Conservation (phyloP, 2,329 filamentous ascomycete species). For the Hypomyces rosellus region DNA sequence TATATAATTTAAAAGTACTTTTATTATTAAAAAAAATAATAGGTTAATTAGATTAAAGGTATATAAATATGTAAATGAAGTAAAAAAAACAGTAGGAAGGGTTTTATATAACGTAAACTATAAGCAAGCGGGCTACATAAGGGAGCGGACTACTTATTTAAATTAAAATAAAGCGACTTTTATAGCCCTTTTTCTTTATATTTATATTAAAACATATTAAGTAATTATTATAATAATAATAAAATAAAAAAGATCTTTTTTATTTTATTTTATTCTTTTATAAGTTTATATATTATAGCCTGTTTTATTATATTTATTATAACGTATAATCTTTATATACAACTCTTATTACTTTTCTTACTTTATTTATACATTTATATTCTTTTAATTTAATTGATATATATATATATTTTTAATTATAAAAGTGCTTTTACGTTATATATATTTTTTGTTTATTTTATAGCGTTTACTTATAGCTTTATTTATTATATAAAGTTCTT, state of each 20-base stretch:
- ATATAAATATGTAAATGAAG: too few species aligned
- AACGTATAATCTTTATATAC: neutral
- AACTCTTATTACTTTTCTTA: neutral
- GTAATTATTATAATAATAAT: too few species aligned
- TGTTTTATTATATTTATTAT: neutral
- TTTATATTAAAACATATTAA: too few species aligned
- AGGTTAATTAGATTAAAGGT: too few species aligned
- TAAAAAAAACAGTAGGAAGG: too few species aligned
- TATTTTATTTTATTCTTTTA: neutral
- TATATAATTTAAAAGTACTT: too few species aligned
- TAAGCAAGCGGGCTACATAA: too few species aligned
- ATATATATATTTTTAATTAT: neutral
- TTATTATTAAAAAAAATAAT: too few species aligned
- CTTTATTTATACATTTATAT: neutral
- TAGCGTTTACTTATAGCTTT: neutral
- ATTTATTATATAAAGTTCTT: neutral
- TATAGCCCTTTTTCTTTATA: too few species aligned
- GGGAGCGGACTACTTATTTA: too few species aligned
- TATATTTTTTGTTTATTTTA: neutral
- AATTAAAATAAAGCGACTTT: too few species aligned
- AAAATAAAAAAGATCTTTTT: neutral
- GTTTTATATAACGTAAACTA: too few species aligned
- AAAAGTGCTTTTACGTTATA: neutral
- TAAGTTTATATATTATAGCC: neutral
- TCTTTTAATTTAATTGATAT: neutral